Conservation (phyloP, 1,284 basidiomycete genomes). For the Caloboletus firmus region DNA sequence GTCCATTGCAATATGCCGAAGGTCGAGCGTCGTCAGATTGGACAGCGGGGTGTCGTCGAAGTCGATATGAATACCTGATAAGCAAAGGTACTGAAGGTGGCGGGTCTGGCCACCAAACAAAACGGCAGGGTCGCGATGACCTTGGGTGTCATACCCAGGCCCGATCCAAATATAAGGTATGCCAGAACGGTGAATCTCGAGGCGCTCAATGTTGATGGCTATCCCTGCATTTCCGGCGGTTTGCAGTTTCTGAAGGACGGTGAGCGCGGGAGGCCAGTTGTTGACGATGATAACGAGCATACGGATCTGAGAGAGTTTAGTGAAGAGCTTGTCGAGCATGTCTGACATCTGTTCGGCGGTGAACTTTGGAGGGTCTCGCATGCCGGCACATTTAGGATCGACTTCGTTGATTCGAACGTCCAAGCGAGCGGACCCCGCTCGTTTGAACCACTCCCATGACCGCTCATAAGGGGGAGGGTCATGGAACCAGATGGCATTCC, state of each 20-base stretch:
- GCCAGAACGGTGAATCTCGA: conserved; percentile 60
- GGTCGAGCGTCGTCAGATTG: conserved; percentile 58
- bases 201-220: conserved; percentile 47
- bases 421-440: conserved; percentile 51
- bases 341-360: conserved; percentile 43
- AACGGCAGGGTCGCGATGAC: conserved; percentile 35
- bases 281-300: conserved; percentile 55
- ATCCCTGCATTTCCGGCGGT: conserved; percentile 34
- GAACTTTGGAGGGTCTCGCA: conserved; percentile 34
- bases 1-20: conserved; percentile 55
- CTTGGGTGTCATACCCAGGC: conserved; percentile 36
- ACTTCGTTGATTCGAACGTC: conserved; percentile 57
- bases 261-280: conserved; percentile 49
- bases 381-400: conserved; percentile 16
- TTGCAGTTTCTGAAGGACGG: conserved; percentile 49
- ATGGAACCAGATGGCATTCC: conserved; percentile 61
- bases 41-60: conserved; percentile 47
- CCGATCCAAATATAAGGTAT: conserved; percentile 46
- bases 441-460: conserved; percentile 52
- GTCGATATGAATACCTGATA: conserved; percentile 58
- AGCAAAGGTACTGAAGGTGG: conserved; percentile 45
- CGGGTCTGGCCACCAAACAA: conserved; percentile 50
- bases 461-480: conserved; percentile 49
- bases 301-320: conserved; percentile 52
- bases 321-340: conserved; percentile 48